Evolutionary conservation across 306 rosid species (phyloP), one percentile per base, ranked within the genome.

Genomic region (Albizia julibrissin): DNA sequence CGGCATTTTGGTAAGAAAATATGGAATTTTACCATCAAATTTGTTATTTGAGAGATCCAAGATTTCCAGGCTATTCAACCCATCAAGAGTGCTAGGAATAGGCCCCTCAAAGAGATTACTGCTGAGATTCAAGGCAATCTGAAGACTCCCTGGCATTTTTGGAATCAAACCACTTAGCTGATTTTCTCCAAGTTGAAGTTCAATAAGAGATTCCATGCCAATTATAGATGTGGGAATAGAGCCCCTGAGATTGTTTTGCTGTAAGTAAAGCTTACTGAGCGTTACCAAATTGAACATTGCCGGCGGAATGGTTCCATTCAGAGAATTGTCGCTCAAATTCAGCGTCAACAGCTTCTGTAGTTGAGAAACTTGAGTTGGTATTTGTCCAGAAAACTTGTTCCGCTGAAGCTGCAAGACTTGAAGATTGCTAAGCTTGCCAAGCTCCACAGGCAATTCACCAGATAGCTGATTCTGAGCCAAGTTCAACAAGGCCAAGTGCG

Each of bases 11-110:
- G 75, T 40, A 1, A 95, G 83, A 82, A 62, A 68, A 0, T 1
- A 0, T 7, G 98, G 97, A 50, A 95, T 82, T 34, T 3, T 0
- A 26, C 98, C 99, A 14, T 88, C 80, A 83, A 95, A 95, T 0
- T 3, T 44, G 91, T 95, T 95, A 80, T 92, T 76, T 37, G 99
- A 93, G 74, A 95, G 96, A 80, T 95, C 99, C 92, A 91, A 77
- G 33, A 95, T 75, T 90, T 89, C 96, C 5, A 93, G 84, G 67
- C 0, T 72, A 37, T 0, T 0, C 62, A 95, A 89, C 1, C 0
- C 8, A 24, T n/a, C 5, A 10, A 95, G 88, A 70, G 37, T 69
- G 2, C 0, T 1, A 0, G 93, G 94, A 79, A 95, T 93, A 16
- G 24, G n/a, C 47, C 94, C 98, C 15, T 12, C 44, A 46, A 95